phyloP scores from a whole-genome alignment of 2,329 filamentous ascomycete species.

The Fusarium redolens region DNA sequence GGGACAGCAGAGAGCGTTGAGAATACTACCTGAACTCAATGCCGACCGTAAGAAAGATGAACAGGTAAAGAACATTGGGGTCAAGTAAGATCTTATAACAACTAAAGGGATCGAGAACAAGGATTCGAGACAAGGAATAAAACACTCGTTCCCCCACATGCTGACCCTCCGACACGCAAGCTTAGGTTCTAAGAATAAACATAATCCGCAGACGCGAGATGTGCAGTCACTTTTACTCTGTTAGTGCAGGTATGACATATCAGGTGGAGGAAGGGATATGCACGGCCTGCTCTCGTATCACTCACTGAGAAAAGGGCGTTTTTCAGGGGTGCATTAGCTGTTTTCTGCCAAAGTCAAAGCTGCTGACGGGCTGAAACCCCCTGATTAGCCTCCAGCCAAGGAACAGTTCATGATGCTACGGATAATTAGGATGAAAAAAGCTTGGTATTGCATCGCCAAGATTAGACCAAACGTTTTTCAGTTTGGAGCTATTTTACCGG shows the following conservation, averaged over 20 bases:
- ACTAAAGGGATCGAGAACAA: slow-evolving; percentile 8
- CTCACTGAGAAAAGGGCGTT: not conserved
- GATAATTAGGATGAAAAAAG: not conserved
- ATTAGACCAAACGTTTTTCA: not conserved
- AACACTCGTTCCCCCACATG: slow-evolving; percentile 25
- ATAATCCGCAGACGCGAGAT: slow-evolving; percentile 28
- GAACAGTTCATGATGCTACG: not conserved
- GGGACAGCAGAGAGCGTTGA: not conserved
- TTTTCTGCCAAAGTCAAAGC: slow-evolving; percentile 9
- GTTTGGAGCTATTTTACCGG: not conserved
- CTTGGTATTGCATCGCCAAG: slow-evolving; percentile 11
- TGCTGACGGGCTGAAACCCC: slow-evolving; percentile 20
- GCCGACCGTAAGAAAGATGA: not conserved
- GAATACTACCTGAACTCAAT: not conserved
- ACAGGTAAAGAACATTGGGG: not conserved
- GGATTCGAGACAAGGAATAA: slow-evolving; percentile 27
- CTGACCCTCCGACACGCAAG: slow-evolving; percentile 25
- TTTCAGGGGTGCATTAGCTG: slow-evolving; percentile 22
- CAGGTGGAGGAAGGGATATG: slow-evolving; percentile 20
- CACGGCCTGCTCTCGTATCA: slow-evolving; percentile 16
- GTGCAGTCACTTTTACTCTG: not conserved
- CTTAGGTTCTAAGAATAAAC: slow-evolving; percentile 27
- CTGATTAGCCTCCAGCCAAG: slow-evolving; percentile 8
- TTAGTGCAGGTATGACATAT: slow-evolving; percentile 15
- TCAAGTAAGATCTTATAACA: slow-evolving; percentile 24